Evolutionary conservation across 2,329 filamentous ascomycete genomes (phyloP).

Genomic region (Fusarium compactum): DNA sequence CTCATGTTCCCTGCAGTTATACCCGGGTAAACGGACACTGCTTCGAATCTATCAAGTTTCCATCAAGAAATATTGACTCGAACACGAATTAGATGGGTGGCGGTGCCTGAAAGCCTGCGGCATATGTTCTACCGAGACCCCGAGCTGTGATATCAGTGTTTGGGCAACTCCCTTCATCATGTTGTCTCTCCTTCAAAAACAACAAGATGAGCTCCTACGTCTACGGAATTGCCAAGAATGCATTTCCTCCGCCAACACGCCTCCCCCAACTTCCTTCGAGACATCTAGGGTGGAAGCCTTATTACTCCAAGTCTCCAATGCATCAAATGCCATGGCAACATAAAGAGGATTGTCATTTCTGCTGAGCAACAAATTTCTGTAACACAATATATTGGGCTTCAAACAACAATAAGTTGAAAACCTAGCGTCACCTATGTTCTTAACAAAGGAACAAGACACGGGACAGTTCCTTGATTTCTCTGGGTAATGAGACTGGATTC

Average conservation of each 20-base stretch:
- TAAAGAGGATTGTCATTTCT: background rate
- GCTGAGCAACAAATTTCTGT: slow-evolving; percentile 10
- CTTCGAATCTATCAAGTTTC: background rate
- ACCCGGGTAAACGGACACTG: background rate
- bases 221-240: slow-evolving; percentile 31
- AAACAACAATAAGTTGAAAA: background rate
- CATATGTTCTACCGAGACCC: slow-evolving; percentile 24
- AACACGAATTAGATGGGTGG: slow-evolving; percentile 1
- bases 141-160: slow-evolving; percentile 7
- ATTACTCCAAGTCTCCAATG: slow-evolving; percentile 1
- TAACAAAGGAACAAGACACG: slow-evolving; percentile 18
- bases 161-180: slow-evolving; percentile 8
- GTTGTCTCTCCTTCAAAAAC: slow-evolving; percentile 22
- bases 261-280: slow-evolving; percentile 22
- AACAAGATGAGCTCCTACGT: slow-evolving; percentile 21
- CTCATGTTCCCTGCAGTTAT: background rate
- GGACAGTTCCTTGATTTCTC: background rate
- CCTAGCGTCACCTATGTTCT: background rate
- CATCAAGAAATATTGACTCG: background rate
- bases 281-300: slow-evolving; percentile 12
- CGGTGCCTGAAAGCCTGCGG: slow-evolving; percentile 7
- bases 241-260: slow-evolving; percentile 20
- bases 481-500: background rate
- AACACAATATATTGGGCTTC: background rate
- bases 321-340: slow-evolving; percentile 22